Percentiles rank a stretch among this genome's conserved stretches.
Evolutionary conservation across 345 rosid genomes (phyloP).

Genomic region (Eucalyptus lansdowneana): DNA sequence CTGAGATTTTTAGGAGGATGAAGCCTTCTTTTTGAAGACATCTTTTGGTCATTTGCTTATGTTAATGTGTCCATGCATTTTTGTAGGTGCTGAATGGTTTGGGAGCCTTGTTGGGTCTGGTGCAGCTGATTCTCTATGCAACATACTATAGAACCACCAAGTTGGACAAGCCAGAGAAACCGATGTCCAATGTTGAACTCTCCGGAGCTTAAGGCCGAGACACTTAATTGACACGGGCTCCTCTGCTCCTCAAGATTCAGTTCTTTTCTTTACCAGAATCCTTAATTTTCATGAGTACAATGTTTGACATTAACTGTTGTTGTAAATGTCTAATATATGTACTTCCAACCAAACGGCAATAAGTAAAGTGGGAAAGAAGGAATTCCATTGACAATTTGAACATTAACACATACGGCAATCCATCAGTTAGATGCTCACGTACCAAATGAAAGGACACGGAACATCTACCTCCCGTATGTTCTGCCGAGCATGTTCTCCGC

Average conservation of each 20-base stretch:
- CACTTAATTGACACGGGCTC: background rate
- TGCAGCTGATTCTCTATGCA: slow-evolving; percentile 31
- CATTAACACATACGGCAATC: background rate
- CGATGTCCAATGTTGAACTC: slow-evolving; percentile 4
- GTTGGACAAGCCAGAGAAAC: slow-evolving; percentile 17
- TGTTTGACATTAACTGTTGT: background rate
- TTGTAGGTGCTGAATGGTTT: slow-evolving; percentile 28
- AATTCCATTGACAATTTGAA: background rate
- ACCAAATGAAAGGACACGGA: background rate
- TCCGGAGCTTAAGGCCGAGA: background rate
- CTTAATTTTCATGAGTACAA: background rate
- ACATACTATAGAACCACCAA: slow-evolving; percentile 21
- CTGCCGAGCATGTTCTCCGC: background rate
- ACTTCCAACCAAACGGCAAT: background rate
- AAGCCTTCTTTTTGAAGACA: background rate
- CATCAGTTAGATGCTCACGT: background rate
- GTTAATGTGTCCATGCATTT: background rate
- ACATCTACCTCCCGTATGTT: background rate
- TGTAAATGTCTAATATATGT: background rate
- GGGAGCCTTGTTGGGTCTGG: slow-evolving; percentile 31
- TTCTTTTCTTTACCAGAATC: background rate
- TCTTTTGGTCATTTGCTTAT: background rate
- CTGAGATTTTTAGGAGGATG: background rate
- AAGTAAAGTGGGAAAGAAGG: background rate
- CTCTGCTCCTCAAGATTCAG: background rate